Evolutionary conservation across 2,329 filamentous ascomycete genomes (phyloP).

Genomic region (Periconia digitata): DNA sequence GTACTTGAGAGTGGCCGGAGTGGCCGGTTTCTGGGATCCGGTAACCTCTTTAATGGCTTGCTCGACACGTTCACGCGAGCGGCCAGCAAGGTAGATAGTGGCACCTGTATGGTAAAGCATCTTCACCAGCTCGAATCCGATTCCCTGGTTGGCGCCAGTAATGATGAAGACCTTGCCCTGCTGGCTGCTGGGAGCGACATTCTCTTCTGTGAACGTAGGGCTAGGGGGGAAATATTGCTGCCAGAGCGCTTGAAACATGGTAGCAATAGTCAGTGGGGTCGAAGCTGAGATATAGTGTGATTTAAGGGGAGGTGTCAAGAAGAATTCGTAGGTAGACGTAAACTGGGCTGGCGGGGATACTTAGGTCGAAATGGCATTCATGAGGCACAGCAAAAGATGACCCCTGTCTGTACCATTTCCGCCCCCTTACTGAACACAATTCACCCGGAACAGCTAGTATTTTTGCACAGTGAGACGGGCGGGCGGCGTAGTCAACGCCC

Average conservation of each 20-base stretch:
- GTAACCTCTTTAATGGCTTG: conserved; percentile 50
- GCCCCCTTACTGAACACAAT: too few species aligned
- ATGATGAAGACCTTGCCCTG: conserved; percentile 52
- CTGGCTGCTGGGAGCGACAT: conserved; percentile 15
- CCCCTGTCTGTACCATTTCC: too few species aligned
- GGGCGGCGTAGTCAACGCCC: too few species aligned
- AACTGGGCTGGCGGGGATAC: too few species aligned
- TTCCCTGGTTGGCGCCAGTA: conserved; percentile 50
- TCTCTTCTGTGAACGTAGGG: conserved; percentile 1
- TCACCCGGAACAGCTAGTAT: too few species aligned
- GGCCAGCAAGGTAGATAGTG: conserved; percentile 57
- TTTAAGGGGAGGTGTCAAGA: too few species aligned
- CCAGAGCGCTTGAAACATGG: not conserved
- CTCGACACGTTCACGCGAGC: conserved; percentile 36
- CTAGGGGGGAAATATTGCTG: conserved; percentile 1
- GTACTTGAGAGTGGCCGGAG: conserved; percentile 15
- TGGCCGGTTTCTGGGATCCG: conserved; percentile 27
- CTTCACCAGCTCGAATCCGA: conserved; percentile 54
- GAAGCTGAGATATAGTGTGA: too few species aligned
- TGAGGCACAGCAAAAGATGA: too few species aligned
- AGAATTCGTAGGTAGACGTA: too few species aligned
- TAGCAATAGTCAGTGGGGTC: not conserved
- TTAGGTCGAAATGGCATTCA: too few species aligned
- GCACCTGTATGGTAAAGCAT: conserved; percentile 57
- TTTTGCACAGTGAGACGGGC: too few species aligned